phyloP scores from a whole-genome alignment of 2,329 filamentous ascomycete genomes.

The Sodiomyces alkalinus region DNA sequence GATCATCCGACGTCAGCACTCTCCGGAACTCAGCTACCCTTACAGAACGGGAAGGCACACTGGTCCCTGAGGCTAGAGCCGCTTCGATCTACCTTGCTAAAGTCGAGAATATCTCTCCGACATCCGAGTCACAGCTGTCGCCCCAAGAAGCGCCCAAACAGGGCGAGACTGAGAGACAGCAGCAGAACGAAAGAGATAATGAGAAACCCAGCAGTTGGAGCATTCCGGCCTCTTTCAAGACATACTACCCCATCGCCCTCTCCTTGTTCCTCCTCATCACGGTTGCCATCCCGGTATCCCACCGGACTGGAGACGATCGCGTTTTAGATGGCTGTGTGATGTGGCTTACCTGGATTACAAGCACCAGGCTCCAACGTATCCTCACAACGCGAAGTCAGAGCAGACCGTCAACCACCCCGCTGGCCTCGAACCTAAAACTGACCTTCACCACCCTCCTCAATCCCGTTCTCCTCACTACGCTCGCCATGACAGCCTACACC shows the following conservation, averaged over 20 bases:
- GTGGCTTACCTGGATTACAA: conserved; percentile 32
- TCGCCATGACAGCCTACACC: conserved; percentile 27
- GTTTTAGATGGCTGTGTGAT: conserved; percentile 30
- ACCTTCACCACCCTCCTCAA: conserved; percentile 24
- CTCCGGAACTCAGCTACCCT: conserved; percentile 2
- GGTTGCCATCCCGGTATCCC: conserved; percentile 26
- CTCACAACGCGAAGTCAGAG: no score
- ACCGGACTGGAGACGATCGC: conserved; percentile 15
- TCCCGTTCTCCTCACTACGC: conserved; percentile 30
- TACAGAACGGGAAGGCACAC: conserved; percentile 6
- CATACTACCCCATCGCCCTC: conserved; percentile 14
- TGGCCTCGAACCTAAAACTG: conserved; percentile 2
- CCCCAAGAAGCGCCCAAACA: no score
- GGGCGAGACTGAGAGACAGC: no score
- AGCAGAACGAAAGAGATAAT: no score
- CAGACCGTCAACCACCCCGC: background rate
- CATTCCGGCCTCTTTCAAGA: conserved; percentile 2
- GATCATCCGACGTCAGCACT: conserved; percentile 4
- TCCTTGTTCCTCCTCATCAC: conserved; percentile 17
- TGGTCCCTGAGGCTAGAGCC: conserved; percentile 2
- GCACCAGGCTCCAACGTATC: conserved; percentile 20
- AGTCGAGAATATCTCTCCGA: no score
- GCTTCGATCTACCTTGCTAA: conserved; percentile 6
- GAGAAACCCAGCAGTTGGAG: no score
- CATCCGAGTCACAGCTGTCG: no score